These are phyloP conservation scores for Clonostachys sp. DNA, from an alignment of 2,329 filamentous ascomycete genomes.

Conservation along the genomic window DNA sequence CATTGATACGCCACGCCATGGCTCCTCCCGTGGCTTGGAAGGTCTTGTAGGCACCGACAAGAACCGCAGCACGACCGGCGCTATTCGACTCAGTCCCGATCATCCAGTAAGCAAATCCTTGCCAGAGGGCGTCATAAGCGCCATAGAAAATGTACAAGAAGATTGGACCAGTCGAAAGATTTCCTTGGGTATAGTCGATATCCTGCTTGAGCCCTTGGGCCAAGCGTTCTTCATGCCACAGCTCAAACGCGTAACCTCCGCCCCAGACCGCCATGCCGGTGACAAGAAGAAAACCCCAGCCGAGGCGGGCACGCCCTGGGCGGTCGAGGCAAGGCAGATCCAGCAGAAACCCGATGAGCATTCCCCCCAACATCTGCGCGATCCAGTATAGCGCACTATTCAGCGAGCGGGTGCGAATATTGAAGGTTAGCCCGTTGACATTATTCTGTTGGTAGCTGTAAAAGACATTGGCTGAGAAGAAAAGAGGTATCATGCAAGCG, in stretches of 20 bases:
- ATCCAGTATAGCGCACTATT: slow-evolving; percentile 52
- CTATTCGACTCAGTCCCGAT: slow-evolving; percentile 39
- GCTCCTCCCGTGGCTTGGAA: slow-evolving; percentile 36
- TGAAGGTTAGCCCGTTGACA: slow-evolving; percentile 50
- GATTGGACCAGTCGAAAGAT: slow-evolving; percentile 55
- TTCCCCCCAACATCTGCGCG: slow-evolving; percentile 49
- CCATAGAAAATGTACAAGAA: slow-evolving; percentile 70
- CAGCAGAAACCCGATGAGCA: slow-evolving; percentile 38
- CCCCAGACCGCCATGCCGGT: slow-evolving; percentile 51
- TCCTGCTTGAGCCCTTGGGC: slow-evolving; percentile 32
- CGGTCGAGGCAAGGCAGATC: slow-evolving; percentile 37
- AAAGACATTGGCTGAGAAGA: slow-evolving; percentile 51
- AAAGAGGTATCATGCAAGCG: slow-evolving; percentile 43
- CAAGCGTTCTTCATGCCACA: slow-evolving; percentile 40
- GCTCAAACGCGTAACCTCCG: slow-evolving; percentile 62
- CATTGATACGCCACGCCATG: slow-evolving; percentile 39
- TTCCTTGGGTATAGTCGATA: slow-evolving; percentile 39
- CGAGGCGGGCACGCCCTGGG: slow-evolving; percentile 37
- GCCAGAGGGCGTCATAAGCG: slow-evolving; percentile 64
- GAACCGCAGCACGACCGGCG: slow-evolving; percentile 29
- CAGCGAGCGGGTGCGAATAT: slow-evolving; percentile 49
- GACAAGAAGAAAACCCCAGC: slow-evolving; percentile 38
- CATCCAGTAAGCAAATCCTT: slow-evolving; percentile 61
- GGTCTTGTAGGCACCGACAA: slow-evolving; percentile 41
- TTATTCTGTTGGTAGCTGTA: slow-evolving; percentile 53